phyloP scores from a whole-genome alignment of 208 protist species.

The Trypanosoma rangeli region DNA sequence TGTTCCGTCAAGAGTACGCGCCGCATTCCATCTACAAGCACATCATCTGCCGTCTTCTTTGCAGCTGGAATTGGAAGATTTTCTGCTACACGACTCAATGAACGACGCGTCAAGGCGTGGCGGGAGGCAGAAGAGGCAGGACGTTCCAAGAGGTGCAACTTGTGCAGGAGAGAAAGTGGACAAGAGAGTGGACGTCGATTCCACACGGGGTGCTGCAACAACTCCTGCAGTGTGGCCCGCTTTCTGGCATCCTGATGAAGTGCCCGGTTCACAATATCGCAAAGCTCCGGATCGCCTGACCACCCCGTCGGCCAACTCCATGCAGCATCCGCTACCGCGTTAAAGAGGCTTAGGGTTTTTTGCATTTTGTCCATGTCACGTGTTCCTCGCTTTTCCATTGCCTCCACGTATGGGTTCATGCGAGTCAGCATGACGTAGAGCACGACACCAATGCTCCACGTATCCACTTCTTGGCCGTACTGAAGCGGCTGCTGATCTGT shows the following conservation, averaged over 20 bases:
- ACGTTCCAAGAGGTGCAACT: conserved; percentile 68
- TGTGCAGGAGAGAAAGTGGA: conserved; percentile 74
- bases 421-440: conserved; percentile 85
- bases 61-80: conserved; percentile 30
- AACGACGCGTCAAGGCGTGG: conserved; percentile 15
- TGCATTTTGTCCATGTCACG: conserved; percentile 64
- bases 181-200: conserved; percentile 77
- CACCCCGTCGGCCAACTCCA: conserved; percentile 82
- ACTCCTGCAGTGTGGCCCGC: conserved; percentile 66
- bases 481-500: conserved; percentile 48
- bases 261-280: conserved; percentile 63
- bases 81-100: conserved; percentile 46
- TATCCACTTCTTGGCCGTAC: conserved; percentile 88
- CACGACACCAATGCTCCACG: conserved; percentile 89
- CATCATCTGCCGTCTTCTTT: conserved; percentile 41
- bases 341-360: conserved; percentile 72
- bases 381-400: conserved; percentile 57
- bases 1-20: conserved; percentile 58
- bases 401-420: conserved; percentile 83
- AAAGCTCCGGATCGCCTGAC: conserved; percentile 58
- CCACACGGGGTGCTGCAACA: conserved; percentile 82
- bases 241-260: conserved; percentile 47
- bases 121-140: conserved; percentile 17
- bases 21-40: conserved; percentile 44
- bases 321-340: conserved; percentile 62